A percentile compares a stretch with the other conserved stretches of the same genome.
phyloP scores from a whole-genome alignment of 495 filamentous ascomycete species.

The Aspergillus wentii region DNA sequence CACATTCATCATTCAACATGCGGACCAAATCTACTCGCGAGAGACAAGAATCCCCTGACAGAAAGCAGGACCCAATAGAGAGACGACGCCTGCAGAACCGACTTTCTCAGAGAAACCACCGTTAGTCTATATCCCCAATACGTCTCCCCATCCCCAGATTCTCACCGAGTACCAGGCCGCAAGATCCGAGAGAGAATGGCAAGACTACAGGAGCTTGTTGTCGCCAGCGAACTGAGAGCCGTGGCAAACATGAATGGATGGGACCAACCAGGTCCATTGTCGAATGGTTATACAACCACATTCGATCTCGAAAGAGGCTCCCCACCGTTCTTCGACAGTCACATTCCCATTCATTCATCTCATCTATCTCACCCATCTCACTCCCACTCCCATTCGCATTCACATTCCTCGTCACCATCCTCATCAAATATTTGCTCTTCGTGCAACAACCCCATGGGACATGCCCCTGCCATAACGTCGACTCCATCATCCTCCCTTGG shows the following conservation, averaged over 20 bases:
- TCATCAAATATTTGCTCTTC: too few relatives aligned
- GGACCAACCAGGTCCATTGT: constrained; percentile 11
- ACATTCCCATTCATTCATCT: too few relatives aligned
- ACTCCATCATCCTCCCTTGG: too few relatives aligned
- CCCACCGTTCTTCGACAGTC: too few relatives aligned
- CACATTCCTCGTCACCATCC: background rate
- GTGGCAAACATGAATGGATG: constrained; percentile 29
- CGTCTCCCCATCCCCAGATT: too few relatives aligned
- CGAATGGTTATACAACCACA: too few relatives aligned
- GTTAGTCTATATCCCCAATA: too few relatives aligned
- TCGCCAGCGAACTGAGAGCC: constrained; percentile 35
- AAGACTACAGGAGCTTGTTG: constrained; percentile 39
- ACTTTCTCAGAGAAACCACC: constrained; percentile 3
- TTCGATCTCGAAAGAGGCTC: too few relatives aligned
- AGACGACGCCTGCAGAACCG: constrained; percentile 5
- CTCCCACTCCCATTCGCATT: background rate
- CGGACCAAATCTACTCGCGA: constrained; percentile 1
- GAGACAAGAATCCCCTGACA: background rate
- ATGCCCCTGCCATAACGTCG: too few relatives aligned
- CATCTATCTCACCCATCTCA: too few relatives aligned
- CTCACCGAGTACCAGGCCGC: too few relatives aligned
- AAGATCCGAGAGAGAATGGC: constrained; percentile 40
- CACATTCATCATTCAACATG: constrained; percentile 2
- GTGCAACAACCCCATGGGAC: too few relatives aligned
- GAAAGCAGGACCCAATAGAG: constrained; percentile 10